Conservation (phyloP, 2,329 filamentous ascomycete genomes). For the Biscogniauxia mediterranea region DNA sequence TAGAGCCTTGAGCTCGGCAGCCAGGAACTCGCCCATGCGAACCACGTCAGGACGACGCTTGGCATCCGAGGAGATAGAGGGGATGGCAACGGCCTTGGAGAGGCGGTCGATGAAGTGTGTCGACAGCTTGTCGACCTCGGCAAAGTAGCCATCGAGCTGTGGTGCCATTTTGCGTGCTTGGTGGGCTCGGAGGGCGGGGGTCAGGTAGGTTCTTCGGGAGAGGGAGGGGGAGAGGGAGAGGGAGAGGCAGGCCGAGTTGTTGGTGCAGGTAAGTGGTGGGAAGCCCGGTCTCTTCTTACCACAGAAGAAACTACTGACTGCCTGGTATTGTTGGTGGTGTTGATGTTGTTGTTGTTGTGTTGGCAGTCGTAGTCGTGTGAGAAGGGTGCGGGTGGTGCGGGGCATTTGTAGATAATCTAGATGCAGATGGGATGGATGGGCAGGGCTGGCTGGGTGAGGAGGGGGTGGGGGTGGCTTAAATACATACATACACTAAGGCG, state of each 20-base stretch:
- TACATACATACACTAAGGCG: no score
- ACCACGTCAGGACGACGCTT: constrained; percentile 87
- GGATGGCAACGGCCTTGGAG: constrained; percentile 89
- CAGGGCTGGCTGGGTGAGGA: no score
- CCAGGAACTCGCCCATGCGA: constrained; percentile 93
- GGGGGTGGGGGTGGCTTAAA: constrained; percentile 11
- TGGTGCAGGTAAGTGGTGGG: background rate
- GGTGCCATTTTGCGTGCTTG: constrained; percentile 80
- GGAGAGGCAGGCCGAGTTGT: background rate
- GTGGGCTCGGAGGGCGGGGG: constrained; percentile 51
- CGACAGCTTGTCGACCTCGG: constrained; percentile 80
- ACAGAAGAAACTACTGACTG: background rate
- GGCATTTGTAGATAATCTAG: constrained; percentile 21
- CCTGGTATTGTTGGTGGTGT: no score
- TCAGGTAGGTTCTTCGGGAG: constrained; percentile 45
- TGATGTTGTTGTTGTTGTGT: no score
- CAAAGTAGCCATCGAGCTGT: constrained; percentile 87
- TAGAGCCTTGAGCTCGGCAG: constrained; percentile 74
- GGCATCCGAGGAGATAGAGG: constrained; percentile 89
- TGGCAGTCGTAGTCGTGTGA: constrained; percentile 14
- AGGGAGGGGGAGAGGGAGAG: constrained; percentile 6
- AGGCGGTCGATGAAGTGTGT: constrained; percentile 86
- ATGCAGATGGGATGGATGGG: background rate
- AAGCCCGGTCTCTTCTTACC: background rate
- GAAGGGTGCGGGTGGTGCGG: constrained; percentile 18